A percentile compares a stretch with the other conserved stretches of the same genome.
phyloP scores from a whole-genome alignment of 345 rosid genomes.

The Microthlaspi erraticum region DNA sequence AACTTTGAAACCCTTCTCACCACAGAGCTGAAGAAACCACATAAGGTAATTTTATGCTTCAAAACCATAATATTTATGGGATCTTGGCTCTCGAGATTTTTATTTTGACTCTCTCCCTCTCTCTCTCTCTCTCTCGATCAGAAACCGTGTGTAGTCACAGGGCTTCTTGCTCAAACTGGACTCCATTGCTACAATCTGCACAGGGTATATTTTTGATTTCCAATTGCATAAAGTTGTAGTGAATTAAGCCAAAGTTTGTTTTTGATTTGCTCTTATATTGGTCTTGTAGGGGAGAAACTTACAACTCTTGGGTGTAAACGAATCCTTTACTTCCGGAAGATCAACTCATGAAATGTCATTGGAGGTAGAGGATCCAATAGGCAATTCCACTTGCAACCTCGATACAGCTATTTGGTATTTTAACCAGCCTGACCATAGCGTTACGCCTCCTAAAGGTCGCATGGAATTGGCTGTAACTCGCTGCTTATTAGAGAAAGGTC shows the following conservation, averaged over 20 bases:
- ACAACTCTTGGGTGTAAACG: background rate
- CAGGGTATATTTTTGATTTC: background rate
- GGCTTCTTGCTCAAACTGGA: background rate
- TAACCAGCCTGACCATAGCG: too few relatives aligned
- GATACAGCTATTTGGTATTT: background rate
- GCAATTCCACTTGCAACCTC: background rate
- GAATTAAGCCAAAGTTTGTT: background rate
- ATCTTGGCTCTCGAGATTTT: too few relatives aligned
- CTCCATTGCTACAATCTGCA: conserved; percentile 16
- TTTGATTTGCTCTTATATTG: background rate
- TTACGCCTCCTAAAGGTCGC: background rate
- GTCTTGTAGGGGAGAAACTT: conserved; percentile 3
- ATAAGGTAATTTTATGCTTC: too few relatives aligned
- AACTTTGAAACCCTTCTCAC: too few relatives aligned
- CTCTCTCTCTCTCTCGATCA: too few relatives aligned
- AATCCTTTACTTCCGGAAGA: too few relatives aligned
- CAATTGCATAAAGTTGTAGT: background rate
- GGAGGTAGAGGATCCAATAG: background rate
- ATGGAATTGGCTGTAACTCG: background rate
- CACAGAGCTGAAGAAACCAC: too few relatives aligned
- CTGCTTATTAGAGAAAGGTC: background rate
- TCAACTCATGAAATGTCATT: too few relatives aligned
- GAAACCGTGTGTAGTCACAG: background rate
- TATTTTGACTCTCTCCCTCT: too few relatives aligned
- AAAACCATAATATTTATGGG: too few relatives aligned